Percentiles rank a stretch among this genome's conserved stretches.
Evolutionary conservation across 2,329 filamentous ascomycete genomes (phyloP).

Genomic region (Chrysosporium queenslandicum): DNA sequence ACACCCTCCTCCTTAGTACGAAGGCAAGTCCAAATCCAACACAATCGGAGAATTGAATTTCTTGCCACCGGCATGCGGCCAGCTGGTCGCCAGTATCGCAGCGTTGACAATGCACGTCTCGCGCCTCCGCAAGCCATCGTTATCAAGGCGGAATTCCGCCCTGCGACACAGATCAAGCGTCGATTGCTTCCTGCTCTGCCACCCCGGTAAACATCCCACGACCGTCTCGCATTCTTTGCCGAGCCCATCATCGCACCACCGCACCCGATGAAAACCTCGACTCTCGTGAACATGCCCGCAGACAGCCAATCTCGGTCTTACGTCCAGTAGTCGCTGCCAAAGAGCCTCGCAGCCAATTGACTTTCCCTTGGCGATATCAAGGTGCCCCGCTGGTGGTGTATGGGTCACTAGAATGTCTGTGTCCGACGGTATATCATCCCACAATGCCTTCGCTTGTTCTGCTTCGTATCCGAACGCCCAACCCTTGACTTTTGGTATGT

Average conservation of each 20-base stretch:
- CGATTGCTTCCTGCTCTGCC: conserved; percentile 45
- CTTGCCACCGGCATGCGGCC: conserved; percentile 52
- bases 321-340: conserved; percentile 34
- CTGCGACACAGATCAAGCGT: conserved; percentile 43
- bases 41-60: conserved; percentile 69
- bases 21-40: conserved; percentile 65
- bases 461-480: conserved; percentile 48
- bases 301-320: conserved; percentile 44
- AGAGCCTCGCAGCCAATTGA: conserved; percentile 44
- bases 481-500: conserved; percentile 37
- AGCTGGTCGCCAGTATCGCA: conserved; percentile 59
- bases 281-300: conserved; percentile 53
- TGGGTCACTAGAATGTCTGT: conserved; percentile 49
- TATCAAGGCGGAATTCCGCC: conserved; percentile 28
- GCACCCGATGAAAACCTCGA: conserved; percentile 44
- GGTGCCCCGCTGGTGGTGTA: conserved; percentile 40
- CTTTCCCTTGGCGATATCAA: conserved; percentile 27
- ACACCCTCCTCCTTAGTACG: not conserved
- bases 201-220: conserved; percentile 30
- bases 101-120: conserved; percentile 77
- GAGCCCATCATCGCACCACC: conserved; percentile 33
- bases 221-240: conserved; percentile 16
- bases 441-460: conserved; percentile 31
- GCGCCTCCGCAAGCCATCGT: conserved; percentile 34
- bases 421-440: conserved; percentile 43